phyloP scores from a whole-genome alignment of 2,329 filamentous ascomycete genomes.

The Byssoonygena ceratinophila region DNA sequence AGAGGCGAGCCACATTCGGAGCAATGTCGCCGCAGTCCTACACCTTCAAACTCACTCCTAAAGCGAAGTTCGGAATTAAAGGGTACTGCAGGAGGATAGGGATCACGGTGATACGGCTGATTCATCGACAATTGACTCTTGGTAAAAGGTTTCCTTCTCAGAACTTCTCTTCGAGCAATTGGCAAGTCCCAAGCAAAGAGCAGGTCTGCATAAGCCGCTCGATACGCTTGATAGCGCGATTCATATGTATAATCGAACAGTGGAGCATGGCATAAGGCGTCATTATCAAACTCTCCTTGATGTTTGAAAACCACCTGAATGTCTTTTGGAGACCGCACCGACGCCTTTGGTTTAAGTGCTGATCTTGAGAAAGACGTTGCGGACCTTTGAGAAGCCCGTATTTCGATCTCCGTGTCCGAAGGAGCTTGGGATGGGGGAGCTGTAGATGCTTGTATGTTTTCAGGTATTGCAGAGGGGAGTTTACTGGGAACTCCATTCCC shows the following conservation, averaged over 20 bases:
- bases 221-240: constrained; percentile 43
- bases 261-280: constrained; percentile 37
- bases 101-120: not conserved
- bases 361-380: constrained; percentile 1
- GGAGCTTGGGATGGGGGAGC: constrained; percentile 24
- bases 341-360: constrained; percentile 15
- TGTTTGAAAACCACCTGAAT: constrained; percentile 48
- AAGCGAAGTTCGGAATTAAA: not conserved
- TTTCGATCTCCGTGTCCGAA: constrained; percentile 34
- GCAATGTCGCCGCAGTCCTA: constrained; percentile 37
- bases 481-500: constrained; percentile 19
- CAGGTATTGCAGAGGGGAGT: constrained; percentile 22
- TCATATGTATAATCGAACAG: constrained; percentile 43
- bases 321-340: constrained; percentile 15
- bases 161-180: constrained; percentile 46
- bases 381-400: constrained; percentile 22
- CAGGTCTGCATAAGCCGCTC: constrained; percentile 47
- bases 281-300: constrained; percentile 46
- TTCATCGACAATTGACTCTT: not conserved
- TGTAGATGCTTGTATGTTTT: constrained; percentile 25
- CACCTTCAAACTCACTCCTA: constrained; percentile 20
- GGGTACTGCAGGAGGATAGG: not conserved
- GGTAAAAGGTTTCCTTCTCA: constrained; percentile 41
- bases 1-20: constrained; percentile 31
- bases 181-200: constrained; percentile 50